Evolutionary conservation across 75 land plant species (phyloP).

Genomic region (Cryptomeria japonica): DNA sequence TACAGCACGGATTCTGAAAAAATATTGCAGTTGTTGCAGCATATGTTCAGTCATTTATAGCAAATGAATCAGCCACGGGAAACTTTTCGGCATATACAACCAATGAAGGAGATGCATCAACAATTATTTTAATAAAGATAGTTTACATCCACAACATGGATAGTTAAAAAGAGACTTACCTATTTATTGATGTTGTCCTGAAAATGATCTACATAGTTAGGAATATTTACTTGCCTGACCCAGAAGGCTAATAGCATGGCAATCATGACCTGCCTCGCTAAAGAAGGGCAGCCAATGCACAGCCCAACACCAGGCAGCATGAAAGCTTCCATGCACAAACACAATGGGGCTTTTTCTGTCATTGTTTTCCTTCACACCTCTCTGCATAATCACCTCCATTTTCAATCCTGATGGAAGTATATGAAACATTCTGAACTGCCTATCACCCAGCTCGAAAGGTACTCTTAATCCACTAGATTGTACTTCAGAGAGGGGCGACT

Average conservation of each 20-base stretch:
- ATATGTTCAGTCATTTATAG: background rate
- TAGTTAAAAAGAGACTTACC: background rate
- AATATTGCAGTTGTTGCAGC: background rate
- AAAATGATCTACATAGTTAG: background rate
- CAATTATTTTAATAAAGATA: too few relatives aligned
- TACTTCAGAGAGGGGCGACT: background rate
- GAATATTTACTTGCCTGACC: constrained; percentile 54
- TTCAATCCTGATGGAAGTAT: constrained; percentile 74
- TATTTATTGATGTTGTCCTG: background rate
- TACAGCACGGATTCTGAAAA: background rate
- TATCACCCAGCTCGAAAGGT: constrained; percentile 47
- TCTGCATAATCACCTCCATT: constrained; percentile 78
- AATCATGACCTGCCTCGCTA: constrained; percentile 59
- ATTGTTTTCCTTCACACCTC: background rate
- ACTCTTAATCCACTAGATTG: background rate
- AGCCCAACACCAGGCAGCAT: constrained; percentile 98
- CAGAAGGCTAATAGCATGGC: constrained; percentile 78
- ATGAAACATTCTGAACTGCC: constrained; percentile 64
- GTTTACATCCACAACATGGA: background rate
- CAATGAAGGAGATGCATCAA: too few relatives aligned
- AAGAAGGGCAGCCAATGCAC: constrained; percentile 85
- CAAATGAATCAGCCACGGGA: background rate
- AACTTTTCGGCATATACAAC: background rate
- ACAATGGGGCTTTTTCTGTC: constrained; percentile 46
- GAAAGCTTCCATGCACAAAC: constrained; percentile 93